Percentiles rank a stretch among this genome's conserved stretches.
These are phyloP conservation scores for Ensete glaucum DNA, from an alignment of 176 grass and related monocot species.

Conservation along the genomic window DNA sequence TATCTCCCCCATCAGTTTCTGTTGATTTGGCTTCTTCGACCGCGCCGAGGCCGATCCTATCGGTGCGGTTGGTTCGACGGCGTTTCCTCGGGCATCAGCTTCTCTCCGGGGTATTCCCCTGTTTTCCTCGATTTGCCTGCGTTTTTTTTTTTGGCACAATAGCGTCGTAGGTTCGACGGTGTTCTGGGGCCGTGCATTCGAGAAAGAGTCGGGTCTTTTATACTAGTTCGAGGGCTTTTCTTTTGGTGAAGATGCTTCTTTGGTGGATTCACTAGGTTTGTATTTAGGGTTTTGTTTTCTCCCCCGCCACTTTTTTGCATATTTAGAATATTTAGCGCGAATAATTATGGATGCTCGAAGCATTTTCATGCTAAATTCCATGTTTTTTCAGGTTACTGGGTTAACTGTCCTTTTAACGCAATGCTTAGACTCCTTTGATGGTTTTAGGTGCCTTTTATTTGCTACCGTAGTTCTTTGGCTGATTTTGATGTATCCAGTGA, in stretches of 20 bases:
- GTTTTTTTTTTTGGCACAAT: background rate
- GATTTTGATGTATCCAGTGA: too few relatives aligned
- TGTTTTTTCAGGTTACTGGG: too few relatives aligned
- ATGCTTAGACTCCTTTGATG: too few relatives aligned
- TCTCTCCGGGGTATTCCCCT: background rate
- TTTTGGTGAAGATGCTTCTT: background rate
- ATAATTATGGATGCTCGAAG: too few relatives aligned
- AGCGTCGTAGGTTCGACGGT: background rate
- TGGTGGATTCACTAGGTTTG: too few relatives aligned
- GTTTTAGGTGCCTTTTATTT: too few relatives aligned
- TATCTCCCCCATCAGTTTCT: background rate
- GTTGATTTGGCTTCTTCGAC: background rate
- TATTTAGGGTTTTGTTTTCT: too few relatives aligned
- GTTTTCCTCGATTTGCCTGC: background rate
- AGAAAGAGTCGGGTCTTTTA: background rate
- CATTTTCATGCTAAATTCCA: too few relatives aligned
- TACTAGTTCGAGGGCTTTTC: background rate
- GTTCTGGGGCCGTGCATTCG: background rate
- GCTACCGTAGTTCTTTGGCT: too few relatives aligned
- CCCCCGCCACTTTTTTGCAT: too few relatives aligned
- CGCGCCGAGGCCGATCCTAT: background rate
- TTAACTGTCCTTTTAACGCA: too few relatives aligned
- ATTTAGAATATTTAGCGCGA: too few relatives aligned
- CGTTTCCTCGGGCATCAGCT: background rate
- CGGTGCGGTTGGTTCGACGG: background rate